Evolutionary conservation across 345 rosid species (phyloP).

Genomic region (Gossypium mustelinum): DNA sequence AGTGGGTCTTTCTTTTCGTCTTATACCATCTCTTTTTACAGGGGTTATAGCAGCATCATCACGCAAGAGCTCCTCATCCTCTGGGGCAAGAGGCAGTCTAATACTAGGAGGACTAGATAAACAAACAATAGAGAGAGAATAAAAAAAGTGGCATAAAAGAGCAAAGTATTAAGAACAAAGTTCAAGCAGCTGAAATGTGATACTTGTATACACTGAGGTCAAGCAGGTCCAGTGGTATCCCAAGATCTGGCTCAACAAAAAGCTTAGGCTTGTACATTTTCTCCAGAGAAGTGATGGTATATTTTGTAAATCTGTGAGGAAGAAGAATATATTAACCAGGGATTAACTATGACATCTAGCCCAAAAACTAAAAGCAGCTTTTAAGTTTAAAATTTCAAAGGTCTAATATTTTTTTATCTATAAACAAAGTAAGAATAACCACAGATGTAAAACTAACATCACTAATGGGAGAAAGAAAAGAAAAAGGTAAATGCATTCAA

Average conservation of each 20-base stretch:
- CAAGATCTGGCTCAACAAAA: constrained; percentile 95
- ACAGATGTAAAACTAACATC: background rate
- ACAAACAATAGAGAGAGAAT: constrained; percentile 18
- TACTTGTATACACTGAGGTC: constrained; percentile 97
- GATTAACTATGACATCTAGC: constrained; percentile 5
- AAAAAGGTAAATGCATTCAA: background rate
- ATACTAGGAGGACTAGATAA: constrained; percentile 61
- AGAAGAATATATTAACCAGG: constrained; percentile 7
- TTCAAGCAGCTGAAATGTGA: constrained; percentile 12
- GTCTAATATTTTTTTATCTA: background rate
- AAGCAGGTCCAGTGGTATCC: constrained; percentile 95
- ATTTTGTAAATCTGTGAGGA: constrained; percentile 71
- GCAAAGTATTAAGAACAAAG: constrained; percentile 8
- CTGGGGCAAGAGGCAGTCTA: constrained; percentile 68
- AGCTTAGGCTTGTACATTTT: constrained; percentile 87
- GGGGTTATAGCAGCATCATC: constrained; percentile 80
- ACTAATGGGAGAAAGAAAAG: background rate
- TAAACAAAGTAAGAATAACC: background rate
- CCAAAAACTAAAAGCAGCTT: background rate
- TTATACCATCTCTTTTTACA: constrained; percentile 80
- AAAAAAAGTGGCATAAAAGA: constrained; percentile 8
- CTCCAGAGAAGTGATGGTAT: constrained; percentile 88
- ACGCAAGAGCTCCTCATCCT: constrained; percentile 84
- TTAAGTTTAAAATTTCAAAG: background rate
- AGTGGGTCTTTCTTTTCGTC: constrained; percentile 86